These are phyloP conservation scores for Botryosphaeria agaves DNA, from an alignment of 2,329 filamentous ascomycete genomes.

Conservation along the genomic window DNA sequence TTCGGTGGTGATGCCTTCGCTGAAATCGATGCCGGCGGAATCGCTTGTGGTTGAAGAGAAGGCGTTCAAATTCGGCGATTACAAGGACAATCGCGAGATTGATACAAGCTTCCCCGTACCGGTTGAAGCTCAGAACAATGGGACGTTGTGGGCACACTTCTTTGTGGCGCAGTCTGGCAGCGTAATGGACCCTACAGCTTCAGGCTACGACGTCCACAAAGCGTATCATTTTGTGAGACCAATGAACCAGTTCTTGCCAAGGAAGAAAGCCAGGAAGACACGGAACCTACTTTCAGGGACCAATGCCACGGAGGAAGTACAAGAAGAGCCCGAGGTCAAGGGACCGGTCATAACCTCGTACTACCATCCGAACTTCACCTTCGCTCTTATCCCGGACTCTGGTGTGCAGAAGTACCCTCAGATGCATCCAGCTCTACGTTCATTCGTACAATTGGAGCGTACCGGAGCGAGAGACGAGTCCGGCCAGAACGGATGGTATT, in stretches of 20 bases:
- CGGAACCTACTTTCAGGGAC: slow-evolving; percentile 56
- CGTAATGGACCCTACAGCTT: slow-evolving; percentile 55
- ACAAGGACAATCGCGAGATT: slow-evolving; percentile 58
- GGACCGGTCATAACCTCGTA: slow-evolving; percentile 65
- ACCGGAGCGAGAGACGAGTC: slow-evolving; percentile 67
- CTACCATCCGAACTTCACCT: slow-evolving; percentile 88
- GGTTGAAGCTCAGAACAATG: slow-evolving; percentile 68
- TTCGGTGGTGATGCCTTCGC: slow-evolving; percentile 48
- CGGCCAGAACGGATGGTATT: slow-evolving; percentile 86
- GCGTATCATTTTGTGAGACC: slow-evolving; percentile 76
- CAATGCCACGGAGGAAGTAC: slow-evolving; percentile 25
- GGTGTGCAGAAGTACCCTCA: slow-evolving; percentile 50
- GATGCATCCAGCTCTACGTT: slow-evolving; percentile 56
- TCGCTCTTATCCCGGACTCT: slow-evolving; percentile 70
- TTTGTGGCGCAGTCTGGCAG: slow-evolving; percentile 65
- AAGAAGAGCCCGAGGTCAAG: slow-evolving; percentile 34
- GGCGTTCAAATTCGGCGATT: slow-evolving; percentile 63
- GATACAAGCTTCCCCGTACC: slow-evolving; percentile 67
- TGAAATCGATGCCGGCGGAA: slow-evolving; percentile 47
- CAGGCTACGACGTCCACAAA: slow-evolving; percentile 53
- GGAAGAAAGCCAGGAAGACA: slow-evolving; percentile 79
- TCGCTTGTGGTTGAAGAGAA: slow-evolving; percentile 65
- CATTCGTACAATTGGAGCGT: slow-evolving; percentile 63
- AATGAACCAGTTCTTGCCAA: slow-evolving; percentile 74
- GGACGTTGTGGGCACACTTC: slow-evolving; percentile 89